These are phyloP conservation scores for Strobilomyces echinocephalus DNA, from an alignment of 768 basidiomycete genomes.

Conservation along the genomic window DNA sequence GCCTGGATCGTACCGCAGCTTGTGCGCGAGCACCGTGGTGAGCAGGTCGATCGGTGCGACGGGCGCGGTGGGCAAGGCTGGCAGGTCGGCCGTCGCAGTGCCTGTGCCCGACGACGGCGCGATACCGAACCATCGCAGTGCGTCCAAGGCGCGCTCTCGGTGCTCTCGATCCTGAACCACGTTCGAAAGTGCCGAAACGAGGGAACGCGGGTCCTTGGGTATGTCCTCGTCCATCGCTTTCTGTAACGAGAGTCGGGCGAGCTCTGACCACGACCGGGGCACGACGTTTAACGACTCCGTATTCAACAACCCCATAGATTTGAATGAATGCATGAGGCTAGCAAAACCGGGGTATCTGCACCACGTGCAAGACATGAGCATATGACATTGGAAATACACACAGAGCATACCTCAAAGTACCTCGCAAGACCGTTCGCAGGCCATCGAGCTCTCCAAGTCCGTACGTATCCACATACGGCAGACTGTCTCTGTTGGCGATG, in stretches of 20 bases:
- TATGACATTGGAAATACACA: background rate
- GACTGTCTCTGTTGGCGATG: constrained; percentile 78
- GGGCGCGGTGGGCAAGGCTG: constrained; percentile 40
- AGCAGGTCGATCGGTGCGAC: constrained; percentile 68
- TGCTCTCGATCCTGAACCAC: constrained; percentile 13
- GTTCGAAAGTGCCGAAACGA: constrained; percentile 31
- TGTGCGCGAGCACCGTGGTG: constrained; percentile 64
- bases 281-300: constrained; percentile 11
- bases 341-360: constrained; percentile 82
- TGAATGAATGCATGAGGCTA: constrained; percentile 67
- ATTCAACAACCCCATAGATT: constrained; percentile 64
- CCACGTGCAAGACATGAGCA: background rate
- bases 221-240: constrained; percentile 23
- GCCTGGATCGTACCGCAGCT: constrained; percentile 58
- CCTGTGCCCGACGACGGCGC: background rate
- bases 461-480: constrained; percentile 68
- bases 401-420: constrained; percentile 65
- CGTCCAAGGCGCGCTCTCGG: constrained; percentile 29
- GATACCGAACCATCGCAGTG: constrained; percentile 42
- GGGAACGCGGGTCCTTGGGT: constrained; percentile 28
- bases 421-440: constrained; percentile 69
- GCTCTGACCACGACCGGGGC: constrained; percentile 30
- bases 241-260: constrained; percentile 34
- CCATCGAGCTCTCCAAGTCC: constrained; percentile 39
- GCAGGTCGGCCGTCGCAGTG: constrained; percentile 22